These are phyloP conservation scores for Annona cherimola DNA, from an alignment of 164 flowering plant species.

Conservation along the genomic window DNA sequence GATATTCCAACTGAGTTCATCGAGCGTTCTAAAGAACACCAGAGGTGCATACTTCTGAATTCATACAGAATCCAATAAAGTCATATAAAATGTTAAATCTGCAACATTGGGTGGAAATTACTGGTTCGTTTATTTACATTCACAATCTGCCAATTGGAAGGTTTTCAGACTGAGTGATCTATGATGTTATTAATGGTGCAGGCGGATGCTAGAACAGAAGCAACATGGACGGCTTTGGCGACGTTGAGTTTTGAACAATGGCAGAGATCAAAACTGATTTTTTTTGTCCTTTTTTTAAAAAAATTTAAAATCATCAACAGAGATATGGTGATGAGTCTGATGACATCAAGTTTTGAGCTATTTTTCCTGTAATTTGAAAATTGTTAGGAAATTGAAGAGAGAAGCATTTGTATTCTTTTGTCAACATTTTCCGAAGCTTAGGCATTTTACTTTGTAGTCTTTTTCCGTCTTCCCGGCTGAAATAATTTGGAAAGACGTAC, in stretches of 20 bases:
- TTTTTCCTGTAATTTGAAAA: too few species aligned
- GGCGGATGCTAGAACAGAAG: constrained; percentile 69
- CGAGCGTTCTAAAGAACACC: constrained; percentile 73
- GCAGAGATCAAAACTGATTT: not conserved
- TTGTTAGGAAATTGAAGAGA: too few species aligned
- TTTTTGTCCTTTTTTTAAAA: not conserved
- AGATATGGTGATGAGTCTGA: too few species aligned
- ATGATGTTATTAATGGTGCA: constrained; percentile 24
- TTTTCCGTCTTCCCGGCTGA: too few species aligned
- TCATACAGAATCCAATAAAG: not conserved
- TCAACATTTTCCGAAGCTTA: too few species aligned
- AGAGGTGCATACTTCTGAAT: constrained; percentile 37
- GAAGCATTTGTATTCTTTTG: too few species aligned
- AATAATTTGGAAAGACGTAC: too few species aligned
- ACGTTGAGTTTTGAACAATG: constrained; percentile 1
- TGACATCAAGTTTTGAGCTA: too few species aligned
- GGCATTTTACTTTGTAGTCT: too few species aligned
- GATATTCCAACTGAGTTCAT: constrained; percentile 80
- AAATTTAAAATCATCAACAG: too few species aligned
- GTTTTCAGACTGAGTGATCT: not conserved
- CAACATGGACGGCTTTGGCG: constrained; percentile 39
- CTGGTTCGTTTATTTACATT: not conserved
- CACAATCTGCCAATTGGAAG: not conserved
- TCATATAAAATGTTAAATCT: not conserved
- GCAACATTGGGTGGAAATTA: not conserved